Evolutionary conservation across 345 rosid species (phyloP).

Genomic region (Barbarea vulgaris): DNA sequence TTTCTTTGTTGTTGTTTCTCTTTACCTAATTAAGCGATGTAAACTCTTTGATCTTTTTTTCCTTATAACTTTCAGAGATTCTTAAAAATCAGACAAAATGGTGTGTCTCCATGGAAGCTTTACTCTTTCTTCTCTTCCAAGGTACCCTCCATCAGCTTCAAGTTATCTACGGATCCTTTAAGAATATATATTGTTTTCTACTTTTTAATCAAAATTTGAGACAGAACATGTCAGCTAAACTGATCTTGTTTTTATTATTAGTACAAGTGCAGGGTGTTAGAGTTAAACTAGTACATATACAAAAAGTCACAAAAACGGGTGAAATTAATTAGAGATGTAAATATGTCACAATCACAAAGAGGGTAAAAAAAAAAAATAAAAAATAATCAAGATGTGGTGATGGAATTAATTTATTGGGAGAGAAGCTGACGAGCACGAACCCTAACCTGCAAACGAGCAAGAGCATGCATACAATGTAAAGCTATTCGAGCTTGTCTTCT

Average conservation of each 20-base stretch:
- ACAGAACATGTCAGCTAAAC: slow-evolving; percentile 6
- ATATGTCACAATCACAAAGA: slow-evolving; percentile 35
- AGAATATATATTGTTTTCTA: not conserved
- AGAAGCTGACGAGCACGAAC: slow-evolving; percentile 76
- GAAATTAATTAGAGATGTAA: not conserved
- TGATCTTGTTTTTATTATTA: slow-evolving; percentile 11
- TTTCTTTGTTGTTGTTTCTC: not conserved
- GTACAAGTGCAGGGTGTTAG: slow-evolving; percentile 26
- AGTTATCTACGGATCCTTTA: slow-evolving; percentile 22
- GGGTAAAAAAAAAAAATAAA: not conserved
- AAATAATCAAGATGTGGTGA: not conserved
- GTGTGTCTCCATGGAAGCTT: slow-evolving; percentile 3
- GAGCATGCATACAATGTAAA: slow-evolving; percentile 75
- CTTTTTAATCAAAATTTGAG: slow-evolving; percentile 1
- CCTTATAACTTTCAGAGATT: slow-evolving; percentile 11
- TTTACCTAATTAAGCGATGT: not conserved
- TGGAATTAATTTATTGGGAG: slow-evolving; percentile 6
- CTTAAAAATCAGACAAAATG: not conserved
- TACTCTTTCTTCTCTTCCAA: slow-evolving; percentile 31
- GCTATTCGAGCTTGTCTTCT: slow-evolving; percentile 71
- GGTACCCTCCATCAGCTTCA: slow-evolving; percentile 14
- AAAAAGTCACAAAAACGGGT: slow-evolving; percentile 18
- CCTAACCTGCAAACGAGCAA: slow-evolving; percentile 75
- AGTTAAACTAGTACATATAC: slow-evolving; percentile 32
- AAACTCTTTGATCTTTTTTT: slow-evolving; percentile 15